Evolutionary conservation across 176 grass and related monocot genomes (phyloP), one percentile per base, ranked within the genome.

Genomic region (Rhynchospora pubera): DNA sequence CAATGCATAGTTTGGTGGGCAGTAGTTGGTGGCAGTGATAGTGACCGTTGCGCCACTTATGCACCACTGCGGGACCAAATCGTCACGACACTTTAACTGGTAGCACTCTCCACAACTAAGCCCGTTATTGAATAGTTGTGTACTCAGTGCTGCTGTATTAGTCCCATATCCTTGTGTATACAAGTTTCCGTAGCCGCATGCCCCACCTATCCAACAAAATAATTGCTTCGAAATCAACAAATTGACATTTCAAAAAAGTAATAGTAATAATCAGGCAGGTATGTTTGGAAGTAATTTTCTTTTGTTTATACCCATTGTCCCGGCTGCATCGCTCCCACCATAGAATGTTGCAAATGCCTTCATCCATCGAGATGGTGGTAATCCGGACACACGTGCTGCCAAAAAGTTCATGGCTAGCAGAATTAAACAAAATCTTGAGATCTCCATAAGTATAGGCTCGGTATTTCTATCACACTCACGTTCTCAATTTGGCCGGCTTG

Each of bases 161-260:
- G 87, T 89, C 15, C 83, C 78, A 16, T 89, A 89, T 43, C 87
- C 87, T 83, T 89, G 87, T 21, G 83, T 83, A 62, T 89, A 89
- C 47, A 89, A 50, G 78, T 89, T 85, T 8, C 87, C 87, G 6
- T 89, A 89, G 3, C 87, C 87, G 69, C 87, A 89, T 26, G 87
- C 87, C 22, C 87, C 87, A 21, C 87, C 87, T 89, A 70, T 63
- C n/a, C 57, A 74, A 14, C 1, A 62, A 63, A 55, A 81, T 12
- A 15, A 28, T 9, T 44, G 4, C 0, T 72, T 48, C 23, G 9
- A 47, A 45, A 23, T 72, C 48, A 71, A 47, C 4, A 71, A 71
- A n/a, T 22, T 47, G 67, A 71, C 8, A 71, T 48, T 71, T 9
- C 22, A 14, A 65, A 6, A 30, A 39, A 62, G 21, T 23, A 6